These are phyloP conservation scores for Sugiyamaella pinicola DNA, from an alignment of 1,139 yeast genomes.

Conservation along the genomic window DNA sequence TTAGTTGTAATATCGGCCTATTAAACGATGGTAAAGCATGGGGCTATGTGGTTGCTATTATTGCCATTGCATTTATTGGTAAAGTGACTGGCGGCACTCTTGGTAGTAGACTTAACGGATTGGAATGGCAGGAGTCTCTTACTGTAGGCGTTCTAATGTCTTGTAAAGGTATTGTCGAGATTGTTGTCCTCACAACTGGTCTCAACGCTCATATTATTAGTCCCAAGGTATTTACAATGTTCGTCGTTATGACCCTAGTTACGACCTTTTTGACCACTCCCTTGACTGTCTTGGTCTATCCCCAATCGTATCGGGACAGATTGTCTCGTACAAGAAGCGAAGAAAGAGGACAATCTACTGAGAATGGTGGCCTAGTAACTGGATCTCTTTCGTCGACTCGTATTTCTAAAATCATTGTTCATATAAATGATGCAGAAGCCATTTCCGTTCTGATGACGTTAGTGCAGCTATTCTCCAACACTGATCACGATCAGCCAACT, in stretches of 20 bases:
- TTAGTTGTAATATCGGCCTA: conserved; percentile 65
- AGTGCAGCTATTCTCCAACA: conserved; percentile 38
- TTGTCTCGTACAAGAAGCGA: conserved; percentile 48
- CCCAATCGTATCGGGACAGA: conserved; percentile 58
- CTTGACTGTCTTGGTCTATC: conserved; percentile 60
- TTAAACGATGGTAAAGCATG: conserved; percentile 67
- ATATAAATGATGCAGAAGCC: conserved; percentile 34
- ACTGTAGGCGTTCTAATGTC: conserved; percentile 84
- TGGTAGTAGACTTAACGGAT: conserved; percentile 62
- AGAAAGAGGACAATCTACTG: conserved; percentile 36
- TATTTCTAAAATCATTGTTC: conserved; percentile 27
- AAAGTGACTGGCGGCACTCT: conserved; percentile 67
- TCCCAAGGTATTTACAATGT: conserved; percentile 71
- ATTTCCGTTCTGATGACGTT: conserved; percentile 40
- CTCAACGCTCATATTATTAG: conserved; percentile 67
- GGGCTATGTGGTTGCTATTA: conserved; percentile 72
- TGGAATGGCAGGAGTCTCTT: conserved; percentile 69
- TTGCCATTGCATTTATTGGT: conserved; percentile 64
- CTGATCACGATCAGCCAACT: conserved; percentile 16
- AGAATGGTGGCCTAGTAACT: neutral
- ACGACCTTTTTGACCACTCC: conserved; percentile 79
- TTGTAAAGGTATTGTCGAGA: conserved; percentile 74
- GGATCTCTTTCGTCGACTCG: conserved; percentile 19
- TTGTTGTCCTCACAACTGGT: conserved; percentile 76
- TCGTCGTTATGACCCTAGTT: conserved; percentile 75